A percentile compares a stretch with the other conserved stretches of the same genome.
Conservation (phyloP, 169 alveolate species). For the Eimeria maxima region DNA sequence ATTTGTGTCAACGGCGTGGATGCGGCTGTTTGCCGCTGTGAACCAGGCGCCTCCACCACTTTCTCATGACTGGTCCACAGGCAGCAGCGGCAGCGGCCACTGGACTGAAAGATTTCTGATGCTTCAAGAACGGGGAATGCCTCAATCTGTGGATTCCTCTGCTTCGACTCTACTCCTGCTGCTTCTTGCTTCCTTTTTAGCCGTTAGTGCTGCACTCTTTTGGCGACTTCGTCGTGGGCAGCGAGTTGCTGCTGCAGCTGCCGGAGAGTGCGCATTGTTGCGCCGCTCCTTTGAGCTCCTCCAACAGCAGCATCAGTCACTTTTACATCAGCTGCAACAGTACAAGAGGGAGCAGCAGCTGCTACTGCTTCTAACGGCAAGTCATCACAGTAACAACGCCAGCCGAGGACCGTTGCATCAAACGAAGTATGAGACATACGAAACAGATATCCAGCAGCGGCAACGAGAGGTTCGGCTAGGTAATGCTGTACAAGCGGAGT, state of each 20-base stretch:
- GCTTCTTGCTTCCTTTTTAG: not conserved
- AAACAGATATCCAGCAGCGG: not conserved
- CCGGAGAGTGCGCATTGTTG: slow-evolving; percentile 69
- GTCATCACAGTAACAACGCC: slow-evolving; percentile 20
- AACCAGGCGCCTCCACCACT: not conserved
- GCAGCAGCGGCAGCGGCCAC: slow-evolving; percentile 63
- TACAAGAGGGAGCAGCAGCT: slow-evolving; percentile 70
- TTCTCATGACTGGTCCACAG: slow-evolving; percentile 26
- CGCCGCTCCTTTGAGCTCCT: slow-evolving; percentile 54
- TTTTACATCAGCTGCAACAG: slow-evolving; percentile 47
- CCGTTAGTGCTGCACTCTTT: slow-evolving; percentile 17
- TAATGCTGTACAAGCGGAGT: not conserved
- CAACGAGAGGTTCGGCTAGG: not conserved
- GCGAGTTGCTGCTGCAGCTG: slow-evolving; percentile 77
- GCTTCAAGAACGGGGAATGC: slow-evolving; percentile 50
- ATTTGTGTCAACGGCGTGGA: slow-evolving; percentile 31
- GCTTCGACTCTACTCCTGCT: not conserved
- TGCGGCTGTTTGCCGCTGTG: not conserved
- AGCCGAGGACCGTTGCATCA: slow-evolving; percentile 25
- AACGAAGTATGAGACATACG: slow-evolving; percentile 1
- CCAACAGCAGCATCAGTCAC: slow-evolving; percentile 58
- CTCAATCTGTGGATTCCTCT: not conserved
- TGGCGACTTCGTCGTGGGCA: slow-evolving; percentile 66
- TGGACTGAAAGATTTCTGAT: slow-evolving; percentile 5
- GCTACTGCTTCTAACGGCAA: slow-evolving; percentile 65